Evolutionary conservation across 192 early-diverging fungal species (phyloP), one percentile per base, ranked within the genome.

Genomic region (Funneliformis geosporum): DNA sequence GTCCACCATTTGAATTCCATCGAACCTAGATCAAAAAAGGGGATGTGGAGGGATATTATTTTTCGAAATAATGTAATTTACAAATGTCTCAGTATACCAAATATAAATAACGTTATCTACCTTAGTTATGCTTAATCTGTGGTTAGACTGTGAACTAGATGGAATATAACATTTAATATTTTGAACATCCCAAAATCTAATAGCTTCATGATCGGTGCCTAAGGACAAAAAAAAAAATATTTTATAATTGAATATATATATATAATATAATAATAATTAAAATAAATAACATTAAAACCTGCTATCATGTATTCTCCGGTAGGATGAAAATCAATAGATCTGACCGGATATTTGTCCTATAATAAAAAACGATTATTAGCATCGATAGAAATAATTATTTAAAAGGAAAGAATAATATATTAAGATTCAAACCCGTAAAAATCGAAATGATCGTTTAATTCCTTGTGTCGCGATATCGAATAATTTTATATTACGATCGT

Each of bases 311-410:
- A 97, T 81, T 97, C 96, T 60, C 96, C 97, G 7, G 92, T 93
- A 14, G 97, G 97, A 84, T 99, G 97, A 85, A 99, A 99, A 7
- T 89, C 88, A 10, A 98, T 92, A 8, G 94, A 93, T 40, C 90
- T 83, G 78, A 94, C 92, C 8, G 93, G 87, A 73, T 91, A 89
- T 28, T 93, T 87, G 83, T 98, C 96, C 84, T 92, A 80, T 47
- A 70, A 33, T 28, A n/a, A 42, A 8, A 40, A 38, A 46, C 14
- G 28, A 18, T 40, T 5, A 38, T 71, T 21, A 47, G 40, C 0
- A 8, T 12, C 28, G 25, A 74, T 4, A 14, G 9, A 1, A 62
- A 23, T 62, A 62, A 42, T 61, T 71, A 66, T 33, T 33, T 33
- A 33, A 33, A 33, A 33, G 33, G 33, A 33, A 33, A 33, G 33